Conservation (phyloP, 495 filamentous ascomycete genomes). For the Aspergillus bertholletiae region DNA sequence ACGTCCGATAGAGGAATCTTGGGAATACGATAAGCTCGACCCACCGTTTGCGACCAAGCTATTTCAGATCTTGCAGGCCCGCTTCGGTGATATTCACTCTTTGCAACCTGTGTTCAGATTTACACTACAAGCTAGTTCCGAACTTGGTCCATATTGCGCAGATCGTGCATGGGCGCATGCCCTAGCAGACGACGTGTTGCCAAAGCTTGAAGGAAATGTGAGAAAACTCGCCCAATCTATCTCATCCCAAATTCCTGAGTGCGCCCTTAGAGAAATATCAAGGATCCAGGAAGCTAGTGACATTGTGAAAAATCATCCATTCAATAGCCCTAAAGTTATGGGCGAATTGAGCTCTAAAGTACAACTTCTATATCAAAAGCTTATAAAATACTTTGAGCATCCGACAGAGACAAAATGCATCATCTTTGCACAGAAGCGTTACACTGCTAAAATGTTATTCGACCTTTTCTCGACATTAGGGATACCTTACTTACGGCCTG, state of each 20-base stretch:
- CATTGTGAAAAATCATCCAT: slow-evolving; percentile 49
- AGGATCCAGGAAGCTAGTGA: slow-evolving; percentile 57
- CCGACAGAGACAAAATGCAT: slow-evolving; percentile 69
- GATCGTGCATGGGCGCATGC: slow-evolving; percentile 75
- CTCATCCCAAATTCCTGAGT: slow-evolving; percentile 23
- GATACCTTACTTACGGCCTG: slow-evolving; percentile 59
- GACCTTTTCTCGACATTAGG: slow-evolving; percentile 59
- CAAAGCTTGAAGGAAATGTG: slow-evolving; percentile 58
- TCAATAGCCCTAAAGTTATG: slow-evolving; percentile 36
- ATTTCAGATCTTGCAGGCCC: slow-evolving; percentile 49
- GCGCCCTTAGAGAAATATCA: slow-evolving; percentile 46
- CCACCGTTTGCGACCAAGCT: slow-evolving; percentile 61
- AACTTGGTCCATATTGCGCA: slow-evolving; percentile 84
- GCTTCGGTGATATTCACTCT: slow-evolving; percentile 52
- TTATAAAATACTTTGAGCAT: slow-evolving; percentile 55
- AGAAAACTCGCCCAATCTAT: slow-evolving; percentile 34
- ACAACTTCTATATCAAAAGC: slow-evolving; percentile 51
- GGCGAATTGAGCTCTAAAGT: slow-evolving; percentile 71
- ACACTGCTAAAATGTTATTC: slow-evolving; percentile 69
- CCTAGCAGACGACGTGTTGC: slow-evolving; percentile 61
- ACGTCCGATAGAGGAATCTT: slow-evolving; percentile 57
- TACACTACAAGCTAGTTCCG: slow-evolving; percentile 53
- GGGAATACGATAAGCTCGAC: slow-evolving; percentile 51
- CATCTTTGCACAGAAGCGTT: slow-evolving; percentile 77
- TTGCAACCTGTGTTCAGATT: slow-evolving; percentile 60